Percentiles rank a stretch among this genome's conserved stretches.
phyloP scores from a whole-genome alignment of 2,329 filamentous ascomycete genomes.

The Aspergillus clavatus region DNA sequence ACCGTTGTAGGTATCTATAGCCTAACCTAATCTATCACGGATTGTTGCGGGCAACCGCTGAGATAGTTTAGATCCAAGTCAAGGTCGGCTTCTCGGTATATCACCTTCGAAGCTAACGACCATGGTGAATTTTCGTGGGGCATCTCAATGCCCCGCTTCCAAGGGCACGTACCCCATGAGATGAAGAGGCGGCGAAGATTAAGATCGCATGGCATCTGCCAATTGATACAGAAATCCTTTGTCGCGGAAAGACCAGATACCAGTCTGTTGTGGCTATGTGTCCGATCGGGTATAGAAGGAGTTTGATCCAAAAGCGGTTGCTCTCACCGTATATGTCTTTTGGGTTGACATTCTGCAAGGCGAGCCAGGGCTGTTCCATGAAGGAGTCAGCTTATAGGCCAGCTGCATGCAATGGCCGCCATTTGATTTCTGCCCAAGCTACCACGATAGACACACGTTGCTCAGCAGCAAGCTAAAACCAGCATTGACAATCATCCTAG shows the following conservation, averaged over 20 bases:
- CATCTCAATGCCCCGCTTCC: constrained; percentile 9
- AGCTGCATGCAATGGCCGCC: constrained; percentile 9
- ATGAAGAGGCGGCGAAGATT: background rate
- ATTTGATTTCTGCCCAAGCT: constrained; percentile 23
- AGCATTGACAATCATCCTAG: constrained; percentile 15
- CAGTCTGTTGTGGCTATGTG: constrained; percentile 14
- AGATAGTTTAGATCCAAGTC: background rate
- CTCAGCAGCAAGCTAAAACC: constrained; percentile 9
- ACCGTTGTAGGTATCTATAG: background rate
- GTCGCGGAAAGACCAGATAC: constrained; percentile 10
- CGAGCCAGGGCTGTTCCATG: constrained; percentile 13
- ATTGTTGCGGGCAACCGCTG: background rate
- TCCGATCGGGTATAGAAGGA: constrained; percentile 8
- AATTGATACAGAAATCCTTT: constrained; percentile 6
- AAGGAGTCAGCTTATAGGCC: constrained; percentile 8
- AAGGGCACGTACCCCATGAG: constrained; percentile 1
- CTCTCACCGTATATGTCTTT: constrained; percentile 19
- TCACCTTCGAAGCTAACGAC: background rate
- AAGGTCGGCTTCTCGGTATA: background rate
- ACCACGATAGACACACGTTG: constrained; percentile 6
- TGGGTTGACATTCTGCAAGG: constrained; percentile 14
- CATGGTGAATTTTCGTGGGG: constrained; percentile 8
- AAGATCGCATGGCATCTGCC: constrained; percentile 13
- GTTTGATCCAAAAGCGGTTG: constrained; percentile 1
- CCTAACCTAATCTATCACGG: background rate